Conservation (phyloP, 1,139 yeast species). For the Magnusiomyces fungicola region DNA sequence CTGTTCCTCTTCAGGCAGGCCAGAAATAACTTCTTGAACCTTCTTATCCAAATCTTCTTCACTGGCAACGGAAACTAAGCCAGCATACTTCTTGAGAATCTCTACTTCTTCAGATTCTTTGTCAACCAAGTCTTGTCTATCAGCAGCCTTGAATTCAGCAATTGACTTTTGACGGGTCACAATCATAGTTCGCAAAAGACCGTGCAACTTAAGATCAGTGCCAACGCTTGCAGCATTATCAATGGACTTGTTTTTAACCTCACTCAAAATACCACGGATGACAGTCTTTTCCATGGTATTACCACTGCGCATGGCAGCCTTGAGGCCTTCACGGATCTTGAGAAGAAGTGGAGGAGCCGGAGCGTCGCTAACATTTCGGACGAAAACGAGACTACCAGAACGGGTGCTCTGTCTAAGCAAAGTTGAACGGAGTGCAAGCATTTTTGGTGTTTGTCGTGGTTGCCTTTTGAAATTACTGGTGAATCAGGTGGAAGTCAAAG, state of each 20-base stretch:
- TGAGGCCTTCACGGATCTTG: constrained; percentile 28
- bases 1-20: constrained; percentile 26
- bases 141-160: constrained; percentile 42
- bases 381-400: too few species aligned
- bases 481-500: too few species aligned
- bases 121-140: constrained; percentile 49
- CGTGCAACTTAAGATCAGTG: constrained; percentile 45
- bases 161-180: constrained; percentile 51
- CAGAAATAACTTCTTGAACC: constrained; percentile 35
- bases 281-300: constrained; percentile 40
- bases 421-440: too few species aligned
- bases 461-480: too few species aligned
- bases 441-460: too few species aligned
- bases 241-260: constrained; percentile 54
- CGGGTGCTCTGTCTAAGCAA: too few species aligned
- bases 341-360: constrained; percentile 33
- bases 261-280: constrained; percentile 48
- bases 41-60: constrained; percentile 42
- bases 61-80: constrained; percentile 44
- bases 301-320: constrained; percentile 31
- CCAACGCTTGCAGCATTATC: constrained; percentile 40
- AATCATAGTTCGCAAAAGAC: constrained; percentile 43
- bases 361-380: too few species aligned
- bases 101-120: constrained; percentile 47
- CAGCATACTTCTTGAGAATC: constrained; percentile 40